Conservation (phyloP, 345 rosid species). For the Arabidopsis arenosa region DNA sequence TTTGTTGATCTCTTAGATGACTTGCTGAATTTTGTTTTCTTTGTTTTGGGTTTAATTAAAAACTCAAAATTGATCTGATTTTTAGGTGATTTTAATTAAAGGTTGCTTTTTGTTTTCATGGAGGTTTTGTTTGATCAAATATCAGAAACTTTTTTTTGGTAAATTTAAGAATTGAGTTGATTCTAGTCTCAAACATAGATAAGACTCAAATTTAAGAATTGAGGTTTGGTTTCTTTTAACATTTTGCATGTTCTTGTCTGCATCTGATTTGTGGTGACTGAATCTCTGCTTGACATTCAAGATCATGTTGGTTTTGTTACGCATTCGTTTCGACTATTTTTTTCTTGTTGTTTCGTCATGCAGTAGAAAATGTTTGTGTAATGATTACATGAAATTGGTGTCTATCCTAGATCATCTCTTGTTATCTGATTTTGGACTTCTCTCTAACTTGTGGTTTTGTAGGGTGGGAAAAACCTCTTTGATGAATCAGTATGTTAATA, state of each 20-base stretch:
- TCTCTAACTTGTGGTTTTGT: constrained; percentile 41
- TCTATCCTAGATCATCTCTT: neutral
- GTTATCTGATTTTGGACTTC: neutral
- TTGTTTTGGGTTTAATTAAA: neutral
- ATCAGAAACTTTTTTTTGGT: constrained; percentile 13
- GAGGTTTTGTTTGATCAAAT: neutral
- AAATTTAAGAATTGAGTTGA: neutral
- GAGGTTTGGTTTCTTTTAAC: neutral
- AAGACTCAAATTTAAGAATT: neutral
- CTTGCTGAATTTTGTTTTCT: constrained; percentile 14
- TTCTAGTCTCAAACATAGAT: neutral
- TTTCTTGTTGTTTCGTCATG: neutral
- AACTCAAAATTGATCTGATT: neutral
- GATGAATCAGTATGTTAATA: constrained; percentile 99
- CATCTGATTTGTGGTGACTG: neutral
- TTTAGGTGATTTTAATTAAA: neutral
- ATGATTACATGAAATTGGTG: constrained; percentile 9
- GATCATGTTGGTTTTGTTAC: constrained; percentile 13
- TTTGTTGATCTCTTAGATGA: constrained; percentile 18
- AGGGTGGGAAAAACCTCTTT: constrained; percentile 98
- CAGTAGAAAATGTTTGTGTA: neutral
- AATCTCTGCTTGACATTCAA: neutral
- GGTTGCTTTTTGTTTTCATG: neutral
- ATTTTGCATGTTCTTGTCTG: constrained; percentile 1
- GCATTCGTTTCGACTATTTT: constrained; percentile 1